These are phyloP conservation scores for Globisporangium cederbergense DNA, from an alignment of 352 stramenopile genomes.

Conservation along the genomic window DNA sequence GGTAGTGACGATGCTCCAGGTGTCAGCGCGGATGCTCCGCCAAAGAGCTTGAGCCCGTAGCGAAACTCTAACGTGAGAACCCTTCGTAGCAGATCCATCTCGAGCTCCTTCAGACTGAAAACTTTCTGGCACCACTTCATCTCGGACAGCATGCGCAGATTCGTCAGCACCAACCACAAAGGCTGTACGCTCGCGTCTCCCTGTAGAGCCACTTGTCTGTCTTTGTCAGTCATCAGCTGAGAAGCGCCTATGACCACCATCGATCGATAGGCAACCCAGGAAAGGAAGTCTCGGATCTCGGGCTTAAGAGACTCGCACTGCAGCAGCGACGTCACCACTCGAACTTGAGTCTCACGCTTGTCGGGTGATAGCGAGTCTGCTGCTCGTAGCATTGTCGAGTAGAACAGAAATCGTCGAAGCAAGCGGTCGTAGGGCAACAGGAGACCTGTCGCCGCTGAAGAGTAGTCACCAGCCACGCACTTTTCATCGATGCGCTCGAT, in stretches of 20 bases:
- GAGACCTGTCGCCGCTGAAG: neutral
- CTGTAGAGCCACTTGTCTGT: neutral
- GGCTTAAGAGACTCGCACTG: neutral
- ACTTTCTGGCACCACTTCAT: slow-evolving; percentile 7
- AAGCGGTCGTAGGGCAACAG: neutral
- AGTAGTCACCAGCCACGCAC: neutral
- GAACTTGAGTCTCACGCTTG: neutral
- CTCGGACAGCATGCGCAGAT: neutral
- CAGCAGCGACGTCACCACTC: neutral
- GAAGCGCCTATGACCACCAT: neutral
- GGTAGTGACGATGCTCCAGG: neutral
- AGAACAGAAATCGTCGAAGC: slow-evolving; percentile 9
- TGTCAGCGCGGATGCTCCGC: neutral
- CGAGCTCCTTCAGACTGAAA: neutral
- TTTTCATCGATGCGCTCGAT: slow-evolving; percentile 11
- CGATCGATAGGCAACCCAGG: slow-evolving; percentile 11
- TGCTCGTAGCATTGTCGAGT: slow-evolving; percentile 12
- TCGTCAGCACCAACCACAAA: neutral
- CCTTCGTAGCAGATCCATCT: neutral
- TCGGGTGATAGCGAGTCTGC: neutral
- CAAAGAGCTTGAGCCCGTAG: slow-evolving; percentile 14
- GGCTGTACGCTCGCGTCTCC: neutral
- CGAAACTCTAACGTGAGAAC: slow-evolving; percentile 18
- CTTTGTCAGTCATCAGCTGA: neutral
- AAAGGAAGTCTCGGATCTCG: slow-evolving; percentile 6